A percentile compares a stretch with the other conserved stretches of the same genome.
phyloP scores from a whole-genome alignment of 2,329 filamentous ascomycete genomes.

The Cladorrhinum sp. region DNA sequence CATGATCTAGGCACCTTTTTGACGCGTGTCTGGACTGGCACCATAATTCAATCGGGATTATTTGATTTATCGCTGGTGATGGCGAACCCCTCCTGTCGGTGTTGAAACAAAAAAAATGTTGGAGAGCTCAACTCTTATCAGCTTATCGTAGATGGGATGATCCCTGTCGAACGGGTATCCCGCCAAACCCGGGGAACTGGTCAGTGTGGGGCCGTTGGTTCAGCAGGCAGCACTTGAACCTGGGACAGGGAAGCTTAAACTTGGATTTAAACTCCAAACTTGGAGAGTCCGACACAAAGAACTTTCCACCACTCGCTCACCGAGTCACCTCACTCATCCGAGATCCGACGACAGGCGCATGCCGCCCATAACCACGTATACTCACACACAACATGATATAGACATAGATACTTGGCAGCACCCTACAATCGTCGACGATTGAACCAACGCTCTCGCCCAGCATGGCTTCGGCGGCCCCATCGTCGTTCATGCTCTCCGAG shows the following conservation, averaged over 20 bases:
- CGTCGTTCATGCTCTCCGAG: constrained; percentile 67
- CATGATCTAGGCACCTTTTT: constrained; percentile 51
- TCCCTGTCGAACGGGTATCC: not conserved
- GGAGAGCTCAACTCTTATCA: not conserved
- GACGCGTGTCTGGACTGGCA: constrained; percentile 20
- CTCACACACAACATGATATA: not conserved
- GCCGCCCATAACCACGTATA: not conserved
- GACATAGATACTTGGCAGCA: not conserved
- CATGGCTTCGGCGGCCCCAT: constrained; percentile 41
- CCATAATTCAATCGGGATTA: constrained; percentile 14
- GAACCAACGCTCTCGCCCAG: not conserved
- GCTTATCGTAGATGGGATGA: not conserved
- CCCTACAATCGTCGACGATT: not conserved
- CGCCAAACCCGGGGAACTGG: not conserved
- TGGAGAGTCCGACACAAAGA: not conserved
- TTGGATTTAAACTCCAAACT: not conserved
- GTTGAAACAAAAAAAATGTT: not conserved
- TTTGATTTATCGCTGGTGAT: not conserved
- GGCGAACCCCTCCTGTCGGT: not conserved
- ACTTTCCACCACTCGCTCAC: not conserved
- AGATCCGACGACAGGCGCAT: not conserved
- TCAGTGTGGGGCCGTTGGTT: not conserved
- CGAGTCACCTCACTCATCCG: not conserved
- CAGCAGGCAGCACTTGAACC: not conserved
- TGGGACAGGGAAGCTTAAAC: not conserved